Conservation (phyloP, 2,329 filamentous ascomycete genomes). For the Metarhizium anisopliae region DNA sequence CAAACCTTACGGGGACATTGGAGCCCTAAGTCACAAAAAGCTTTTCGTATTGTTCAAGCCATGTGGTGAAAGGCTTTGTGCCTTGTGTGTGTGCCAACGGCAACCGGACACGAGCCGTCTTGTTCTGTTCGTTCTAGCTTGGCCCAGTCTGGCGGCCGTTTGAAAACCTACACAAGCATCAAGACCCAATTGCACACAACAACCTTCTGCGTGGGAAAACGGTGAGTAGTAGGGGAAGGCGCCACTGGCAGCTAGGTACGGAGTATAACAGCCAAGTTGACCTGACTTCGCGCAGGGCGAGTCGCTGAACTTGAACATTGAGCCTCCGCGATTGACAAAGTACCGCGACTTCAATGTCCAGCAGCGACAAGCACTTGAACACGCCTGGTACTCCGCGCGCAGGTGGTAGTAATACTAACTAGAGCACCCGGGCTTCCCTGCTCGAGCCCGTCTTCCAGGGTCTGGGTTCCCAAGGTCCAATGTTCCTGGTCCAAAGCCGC, state of each 20-base stretch:
- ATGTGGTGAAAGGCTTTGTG: not conserved
- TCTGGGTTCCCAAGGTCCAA: not conserved
- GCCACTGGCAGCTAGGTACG: no score
- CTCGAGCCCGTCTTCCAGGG: not conserved
- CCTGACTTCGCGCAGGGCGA: not conserved
- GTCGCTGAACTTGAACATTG: no score
- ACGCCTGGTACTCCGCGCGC: no score
- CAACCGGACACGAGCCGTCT: not conserved
- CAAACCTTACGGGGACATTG: not conserved
- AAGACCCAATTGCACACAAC: not conserved
- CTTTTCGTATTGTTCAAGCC: not conserved
- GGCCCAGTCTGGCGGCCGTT: constrained; percentile 1
- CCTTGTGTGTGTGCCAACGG: not conserved
- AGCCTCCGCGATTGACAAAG: no score
- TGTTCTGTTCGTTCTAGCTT: not conserved
- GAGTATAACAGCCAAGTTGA: no score
- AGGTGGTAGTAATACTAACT: no score
- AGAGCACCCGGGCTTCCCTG: not conserved
- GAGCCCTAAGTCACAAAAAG: not conserved
- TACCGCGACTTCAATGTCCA: no score
- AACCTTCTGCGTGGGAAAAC: not conserved
- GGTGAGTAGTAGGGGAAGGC: not conserved
- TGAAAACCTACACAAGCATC: not conserved
- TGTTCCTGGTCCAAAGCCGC: not conserved
- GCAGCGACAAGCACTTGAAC: no score